Base-by-base conservation (phyloP, 2,329 filamentous ascomycete genomes). In the Colletotrichum liaoningense region DNA sequence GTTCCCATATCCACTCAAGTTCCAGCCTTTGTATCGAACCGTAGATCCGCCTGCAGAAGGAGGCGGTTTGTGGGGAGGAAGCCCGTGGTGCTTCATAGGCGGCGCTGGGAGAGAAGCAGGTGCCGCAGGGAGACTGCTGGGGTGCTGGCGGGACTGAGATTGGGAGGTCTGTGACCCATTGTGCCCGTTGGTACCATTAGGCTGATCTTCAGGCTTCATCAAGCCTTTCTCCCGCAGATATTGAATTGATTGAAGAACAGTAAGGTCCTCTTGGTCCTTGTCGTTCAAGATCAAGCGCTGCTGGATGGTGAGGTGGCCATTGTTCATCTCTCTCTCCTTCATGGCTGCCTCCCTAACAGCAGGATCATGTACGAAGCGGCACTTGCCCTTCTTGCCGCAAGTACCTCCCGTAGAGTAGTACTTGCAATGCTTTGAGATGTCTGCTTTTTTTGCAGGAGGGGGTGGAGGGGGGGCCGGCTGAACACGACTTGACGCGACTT, bases 321-420 rank as follows among this genome's bases (percentile, higher is more conserved):
- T 90, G 77, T 93, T 93, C 77, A 87, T 86, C 77, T 91, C 90
- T 72, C 90, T 88, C 79, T 92, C 91, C 78, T 87, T 88, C 62
- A 93, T 85, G 70, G 91, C 91, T 76, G 89, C 89, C 78, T 91
- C 89, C 76, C 91, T 87, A 71, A 91, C 88, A 75, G 88, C 88
- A 22, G 88, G 87, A 79, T 93, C 91, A 80, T 93, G 91, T 75
- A 92, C 90, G 83, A 93, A 93, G 83, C 91, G 91, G 85, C 91
- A 93, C 90, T 93, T 93, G 90, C 90, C 90, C 88, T 92, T 92
- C 87, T 93, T 93, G 65, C 91, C 91, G 82, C 91, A 93, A 71
- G 86, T 91, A 74, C 91, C 91, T 76, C 91, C 91, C 65, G 91
- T 93, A 52, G 91, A 91, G 80, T 89, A 93, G 81, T 93, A 93